Evolutionary conservation across 371 early-diverging fungal species (phyloP).

Genomic region (Apophysomyces trapeziformis): DNA sequence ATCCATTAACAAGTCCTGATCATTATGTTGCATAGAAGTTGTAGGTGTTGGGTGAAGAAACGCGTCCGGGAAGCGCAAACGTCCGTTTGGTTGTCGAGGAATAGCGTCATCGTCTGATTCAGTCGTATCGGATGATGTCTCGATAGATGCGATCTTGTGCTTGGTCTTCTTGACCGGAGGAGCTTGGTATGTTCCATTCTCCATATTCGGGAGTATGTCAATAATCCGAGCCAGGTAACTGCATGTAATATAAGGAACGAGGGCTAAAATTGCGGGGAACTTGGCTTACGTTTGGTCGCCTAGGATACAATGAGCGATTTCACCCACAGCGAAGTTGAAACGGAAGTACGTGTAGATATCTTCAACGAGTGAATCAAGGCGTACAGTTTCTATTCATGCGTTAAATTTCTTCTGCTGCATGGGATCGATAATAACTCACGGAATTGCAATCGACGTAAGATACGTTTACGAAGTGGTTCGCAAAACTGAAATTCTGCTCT

Average conservation of each 20-base stretch:
- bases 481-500: conserved; percentile 67
- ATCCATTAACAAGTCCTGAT: not conserved
- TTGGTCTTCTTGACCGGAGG: not conserved
- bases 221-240: conserved; percentile 43
- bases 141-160: not conserved
- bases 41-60: conserved; percentile 44
- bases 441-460: conserved; percentile 69
- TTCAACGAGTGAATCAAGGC: conserved; percentile 53
- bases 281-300: conserved; percentile 35
- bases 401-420: not conserved
- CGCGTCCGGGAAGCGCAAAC: conserved; percentile 52
- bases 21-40: conserved; percentile 7
- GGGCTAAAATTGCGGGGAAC: not conserved
- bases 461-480: conserved; percentile 59
- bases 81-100: conserved; percentile 46
- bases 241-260: not conserved
- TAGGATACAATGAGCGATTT: conserved; percentile 46
- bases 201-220: conserved; percentile 28
- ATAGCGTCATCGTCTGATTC: conserved; percentile 24
- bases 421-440: conserved; percentile 47
- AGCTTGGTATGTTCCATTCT: not conserved
- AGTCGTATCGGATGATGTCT: not conserved
- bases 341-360: conserved; percentile 49
- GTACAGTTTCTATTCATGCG: conserved; percentile 39
- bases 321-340: conserved; percentile 44